Percentiles rank a stretch among this genome's conserved stretches.
Evolutionary conservation across 805 yeast species (phyloP).

Genomic region (Wickerhamiella alocasiicola): DNA sequence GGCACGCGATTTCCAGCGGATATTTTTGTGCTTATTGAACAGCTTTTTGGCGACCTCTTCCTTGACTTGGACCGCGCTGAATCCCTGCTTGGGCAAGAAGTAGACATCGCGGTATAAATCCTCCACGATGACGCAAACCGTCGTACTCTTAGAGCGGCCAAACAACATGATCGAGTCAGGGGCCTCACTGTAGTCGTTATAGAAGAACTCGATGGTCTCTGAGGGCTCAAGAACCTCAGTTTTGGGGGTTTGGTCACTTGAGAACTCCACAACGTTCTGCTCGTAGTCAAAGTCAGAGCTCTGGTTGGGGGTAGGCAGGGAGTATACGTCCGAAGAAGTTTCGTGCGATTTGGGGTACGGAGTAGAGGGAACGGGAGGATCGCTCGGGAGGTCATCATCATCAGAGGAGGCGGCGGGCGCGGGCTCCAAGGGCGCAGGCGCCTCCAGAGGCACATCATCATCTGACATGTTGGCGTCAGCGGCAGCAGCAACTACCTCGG

Average conservation of each 20-base stretch:
- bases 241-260: slow-evolving; percentile 24
- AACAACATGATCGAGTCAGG: slow-evolving; percentile 57
- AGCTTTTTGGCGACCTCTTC: slow-evolving; percentile 63
- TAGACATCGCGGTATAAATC: slow-evolving; percentile 60
- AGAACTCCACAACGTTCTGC: slow-evolving; percentile 8
- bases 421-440: background rate
- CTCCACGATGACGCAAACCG: slow-evolving; percentile 51
- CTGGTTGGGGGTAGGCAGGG: slow-evolving; percentile 6
- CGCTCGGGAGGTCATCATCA: background rate
- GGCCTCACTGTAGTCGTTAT: slow-evolving; percentile 82
- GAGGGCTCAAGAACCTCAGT: slow-evolving; percentile 23
- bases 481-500: background rate
- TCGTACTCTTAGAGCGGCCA: slow-evolving; percentile 52
- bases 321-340: background rate
- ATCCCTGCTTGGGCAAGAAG: slow-evolving; percentile 53
- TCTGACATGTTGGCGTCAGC: background rate
- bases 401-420: background rate
- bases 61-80: slow-evolving; percentile 44
- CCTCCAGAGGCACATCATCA: background rate
- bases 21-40: slow-evolving; percentile 46
- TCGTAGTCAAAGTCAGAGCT: slow-evolving; percentile 8
- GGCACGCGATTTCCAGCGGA: slow-evolving; percentile 44
- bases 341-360: background rate
- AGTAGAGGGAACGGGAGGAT: background rate
- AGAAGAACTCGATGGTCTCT: slow-evolving; percentile 57